These are phyloP conservation scores for Teratosphaeria pseudoeucalypti DNA, from an alignment of 2,329 filamentous ascomycete species.

Conservation along the genomic window DNA sequence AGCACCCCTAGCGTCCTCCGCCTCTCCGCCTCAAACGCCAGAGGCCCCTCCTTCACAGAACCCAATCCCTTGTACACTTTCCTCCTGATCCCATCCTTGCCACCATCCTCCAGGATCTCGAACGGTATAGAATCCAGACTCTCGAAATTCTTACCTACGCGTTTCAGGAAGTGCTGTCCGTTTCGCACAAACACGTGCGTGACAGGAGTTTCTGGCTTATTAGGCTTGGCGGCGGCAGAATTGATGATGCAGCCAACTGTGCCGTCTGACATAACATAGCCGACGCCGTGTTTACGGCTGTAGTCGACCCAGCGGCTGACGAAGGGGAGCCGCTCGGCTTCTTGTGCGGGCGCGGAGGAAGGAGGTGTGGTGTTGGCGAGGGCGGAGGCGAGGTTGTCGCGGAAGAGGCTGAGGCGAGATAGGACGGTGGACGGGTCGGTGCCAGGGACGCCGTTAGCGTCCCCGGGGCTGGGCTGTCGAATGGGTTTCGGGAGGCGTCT, in stretches of 20 bases:
- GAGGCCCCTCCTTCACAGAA: conserved; percentile 22
- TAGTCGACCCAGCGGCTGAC: conserved; percentile 78
- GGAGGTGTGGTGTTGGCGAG: conserved; percentile 31
- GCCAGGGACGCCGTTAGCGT: conserved; percentile 21
- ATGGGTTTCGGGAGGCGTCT: conserved; percentile 17
- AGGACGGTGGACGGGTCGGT: conserved; percentile 38
- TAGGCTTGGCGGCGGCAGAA: conserved; percentile 27
- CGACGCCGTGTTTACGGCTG: conserved; percentile 74
- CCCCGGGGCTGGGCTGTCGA: conserved; percentile 8
- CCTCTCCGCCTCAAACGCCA: conserved; percentile 31
- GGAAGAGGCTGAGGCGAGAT: conserved; percentile 33
- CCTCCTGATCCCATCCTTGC: conserved; percentile 47
- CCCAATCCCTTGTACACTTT: conserved; percentile 46
- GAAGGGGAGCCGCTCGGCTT: conserved; percentile 44
- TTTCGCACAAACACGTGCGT: conserved; percentile 62
- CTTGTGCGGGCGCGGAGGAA: conserved; percentile 23
- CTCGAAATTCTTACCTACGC: conserved; percentile 48
- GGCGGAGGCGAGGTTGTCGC: conserved; percentile 36
- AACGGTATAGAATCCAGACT: conserved; percentile 40
- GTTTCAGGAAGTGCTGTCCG: conserved; percentile 56
- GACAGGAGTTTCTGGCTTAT: conserved; percentile 42
- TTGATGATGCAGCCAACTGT: conserved; percentile 59
- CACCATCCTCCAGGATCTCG: conserved; percentile 65
- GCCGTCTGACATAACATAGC: conserved; percentile 73
- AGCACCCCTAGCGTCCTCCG: conserved; percentile 47